Conservation (phyloP, 768 basidiomycete genomes). For the Auricularia heimuer region DNA sequence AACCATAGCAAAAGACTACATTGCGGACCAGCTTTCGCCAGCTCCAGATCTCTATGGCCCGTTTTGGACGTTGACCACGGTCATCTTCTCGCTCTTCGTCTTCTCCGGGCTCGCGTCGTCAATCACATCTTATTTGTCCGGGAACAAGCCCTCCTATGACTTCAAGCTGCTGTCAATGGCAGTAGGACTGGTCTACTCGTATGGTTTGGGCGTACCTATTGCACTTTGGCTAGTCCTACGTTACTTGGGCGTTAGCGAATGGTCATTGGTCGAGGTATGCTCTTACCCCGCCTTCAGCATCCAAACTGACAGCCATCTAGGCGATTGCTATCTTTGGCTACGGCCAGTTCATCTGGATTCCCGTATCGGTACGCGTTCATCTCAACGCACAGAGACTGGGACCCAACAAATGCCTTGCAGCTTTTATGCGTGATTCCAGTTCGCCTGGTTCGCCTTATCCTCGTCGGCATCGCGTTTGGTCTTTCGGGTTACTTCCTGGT, state of each 20-base stretch:
- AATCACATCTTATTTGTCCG: constrained; percentile 76
- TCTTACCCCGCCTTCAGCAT: not conserved
- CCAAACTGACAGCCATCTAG: constrained; percentile 1
- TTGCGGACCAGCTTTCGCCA: constrained; percentile 53
- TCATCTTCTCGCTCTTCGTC: constrained; percentile 87
- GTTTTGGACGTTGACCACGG: constrained; percentile 95
- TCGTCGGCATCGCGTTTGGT: constrained; percentile 61
- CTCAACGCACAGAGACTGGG: not conserved
- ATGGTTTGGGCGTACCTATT: constrained; percentile 74
- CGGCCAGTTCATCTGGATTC: constrained; percentile 79
- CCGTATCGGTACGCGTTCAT: constrained; percentile 53
- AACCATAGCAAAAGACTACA: constrained; percentile 46
- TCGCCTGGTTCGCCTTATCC: constrained; percentile 69
- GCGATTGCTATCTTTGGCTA: constrained; percentile 76
- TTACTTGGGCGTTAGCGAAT: constrained; percentile 83
- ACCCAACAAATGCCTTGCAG: constrained; percentile 26
- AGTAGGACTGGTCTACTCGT: constrained; percentile 75
- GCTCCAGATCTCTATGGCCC: constrained; percentile 76
- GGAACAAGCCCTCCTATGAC: constrained; percentile 61
- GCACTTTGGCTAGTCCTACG: constrained; percentile 76
- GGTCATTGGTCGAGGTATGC: constrained; percentile 62
- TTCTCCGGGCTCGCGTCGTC: constrained; percentile 88
- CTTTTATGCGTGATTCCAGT: constrained; percentile 81
- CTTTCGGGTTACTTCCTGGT: constrained; percentile 84
- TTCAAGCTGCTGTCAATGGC: constrained; percentile 79